Evolutionary conservation across 352 stramenopile species (phyloP).

Genomic region (Stramenopiles sp.): DNA sequence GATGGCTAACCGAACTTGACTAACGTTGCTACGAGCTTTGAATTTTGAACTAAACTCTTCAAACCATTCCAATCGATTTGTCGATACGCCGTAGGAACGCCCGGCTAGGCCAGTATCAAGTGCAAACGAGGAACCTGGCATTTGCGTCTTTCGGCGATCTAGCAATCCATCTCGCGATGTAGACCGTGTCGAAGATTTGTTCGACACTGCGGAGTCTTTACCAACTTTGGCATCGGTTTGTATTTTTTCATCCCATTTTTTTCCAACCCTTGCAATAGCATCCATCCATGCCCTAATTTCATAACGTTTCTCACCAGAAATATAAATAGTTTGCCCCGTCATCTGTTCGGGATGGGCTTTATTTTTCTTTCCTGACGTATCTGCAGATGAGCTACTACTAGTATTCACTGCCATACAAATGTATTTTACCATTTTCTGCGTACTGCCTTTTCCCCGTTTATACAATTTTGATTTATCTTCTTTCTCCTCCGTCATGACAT

Average conservation of each 20-base stretch:
- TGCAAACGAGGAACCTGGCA: too few relatives aligned
- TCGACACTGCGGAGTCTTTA: too few relatives aligned
- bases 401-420: not conserved
- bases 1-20: too few relatives aligned
- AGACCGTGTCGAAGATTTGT: too few relatives aligned
- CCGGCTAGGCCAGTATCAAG: too few relatives aligned
- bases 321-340: not conserved
- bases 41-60: too few relatives aligned
- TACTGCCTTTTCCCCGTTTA: not conserved
- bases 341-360: not conserved
- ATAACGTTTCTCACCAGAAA: not conserved
- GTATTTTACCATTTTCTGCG: not conserved
- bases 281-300: not conserved
- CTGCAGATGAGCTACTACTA: not conserved
- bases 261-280: not conserved
- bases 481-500: not conserved
- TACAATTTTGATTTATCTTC: not conserved
- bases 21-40: too few relatives aligned
- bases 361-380: not conserved
- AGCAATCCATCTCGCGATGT: too few relatives aligned
- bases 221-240: too few relatives aligned
- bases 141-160: too few relatives aligned
- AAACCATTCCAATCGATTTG: too few relatives aligned
- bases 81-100: too few relatives aligned
- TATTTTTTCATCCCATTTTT: not conserved